phyloP scores from a whole-genome alignment of 306 rosid genomes.

The Citrullus mucosospermus region DNA sequence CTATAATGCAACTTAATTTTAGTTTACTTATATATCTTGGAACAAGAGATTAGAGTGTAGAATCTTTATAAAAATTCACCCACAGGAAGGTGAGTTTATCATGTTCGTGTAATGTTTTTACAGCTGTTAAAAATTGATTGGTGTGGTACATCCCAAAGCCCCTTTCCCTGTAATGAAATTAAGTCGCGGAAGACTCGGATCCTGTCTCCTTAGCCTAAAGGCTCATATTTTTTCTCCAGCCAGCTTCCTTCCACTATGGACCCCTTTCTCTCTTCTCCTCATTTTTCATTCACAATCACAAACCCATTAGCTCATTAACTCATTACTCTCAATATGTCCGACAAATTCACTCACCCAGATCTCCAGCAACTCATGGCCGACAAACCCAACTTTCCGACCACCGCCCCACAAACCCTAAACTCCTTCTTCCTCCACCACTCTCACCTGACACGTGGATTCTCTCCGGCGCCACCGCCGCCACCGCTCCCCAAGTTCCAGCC shows the following conservation, averaged over 20 bases:
- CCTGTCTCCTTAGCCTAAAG: constrained; percentile 42
- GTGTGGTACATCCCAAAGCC: background rate
- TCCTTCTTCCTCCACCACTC: constrained; percentile 14
- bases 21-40: too few relatives aligned
- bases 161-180: background rate
- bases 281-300: background rate
- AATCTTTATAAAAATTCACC: too few relatives aligned
- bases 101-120: background rate
- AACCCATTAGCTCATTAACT: background rate
- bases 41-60: too few relatives aligned
- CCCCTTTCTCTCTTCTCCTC: background rate
- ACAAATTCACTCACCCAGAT: constrained; percentile 31
- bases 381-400: constrained; percentile 17
- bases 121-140: background rate
- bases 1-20: too few relatives aligned
- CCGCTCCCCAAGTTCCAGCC: constrained; percentile 2
- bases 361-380: constrained; percentile 39
- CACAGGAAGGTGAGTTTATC: background rate
- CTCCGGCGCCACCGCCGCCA: background rate
- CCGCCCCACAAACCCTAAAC: constrained; percentile 11
- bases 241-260: background rate
- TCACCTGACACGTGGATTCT: background rate
- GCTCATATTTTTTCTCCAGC: constrained; percentile 3
- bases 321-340: background rate
- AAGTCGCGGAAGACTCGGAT: constrained; percentile 86